These are phyloP conservation scores for Micractinium conductrix DNA, from an alignment of 139 green algal genomes.

Conservation along the genomic window DNA sequence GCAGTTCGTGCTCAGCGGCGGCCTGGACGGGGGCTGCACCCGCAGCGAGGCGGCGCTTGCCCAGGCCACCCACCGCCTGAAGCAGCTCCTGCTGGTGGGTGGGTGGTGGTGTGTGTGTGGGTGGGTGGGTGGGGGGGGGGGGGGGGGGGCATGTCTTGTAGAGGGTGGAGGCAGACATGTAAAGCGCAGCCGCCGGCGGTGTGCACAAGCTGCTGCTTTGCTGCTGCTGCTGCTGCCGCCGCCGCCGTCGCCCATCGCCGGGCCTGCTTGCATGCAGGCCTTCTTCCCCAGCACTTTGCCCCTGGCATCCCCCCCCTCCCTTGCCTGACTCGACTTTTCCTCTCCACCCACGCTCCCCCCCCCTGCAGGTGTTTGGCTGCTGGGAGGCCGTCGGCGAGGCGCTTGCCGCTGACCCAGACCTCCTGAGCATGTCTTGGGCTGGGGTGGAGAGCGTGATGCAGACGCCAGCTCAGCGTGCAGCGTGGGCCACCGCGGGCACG, in stretches of 20 bases:
- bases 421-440: not conserved
- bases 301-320: not conserved
- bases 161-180: not conserved
- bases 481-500: not conserved
- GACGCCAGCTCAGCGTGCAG: not conserved
- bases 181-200: not conserved
- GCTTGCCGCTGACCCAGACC: not conserved
- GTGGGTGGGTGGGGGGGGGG: not conserved
- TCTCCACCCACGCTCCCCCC: not conserved
- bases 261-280: not conserved
- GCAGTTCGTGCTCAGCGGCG: not conserved
- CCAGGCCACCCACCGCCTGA: not conserved
- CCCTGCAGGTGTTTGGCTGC: not conserved
- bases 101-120: not conserved
- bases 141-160: not conserved
- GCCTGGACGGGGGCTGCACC: not conserved
- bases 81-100: constrained; percentile 21
- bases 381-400: not conserved
- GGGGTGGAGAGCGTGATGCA: not conserved
- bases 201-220: not conserved
- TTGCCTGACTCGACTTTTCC: not conserved
- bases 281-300: not conserved
- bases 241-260: not conserved
- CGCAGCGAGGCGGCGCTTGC: not conserved
- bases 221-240: too few species aligned